Evolutionary conservation across 1,139 yeast genomes (phyloP).

Genomic region (Candida glucosophila): DNA sequence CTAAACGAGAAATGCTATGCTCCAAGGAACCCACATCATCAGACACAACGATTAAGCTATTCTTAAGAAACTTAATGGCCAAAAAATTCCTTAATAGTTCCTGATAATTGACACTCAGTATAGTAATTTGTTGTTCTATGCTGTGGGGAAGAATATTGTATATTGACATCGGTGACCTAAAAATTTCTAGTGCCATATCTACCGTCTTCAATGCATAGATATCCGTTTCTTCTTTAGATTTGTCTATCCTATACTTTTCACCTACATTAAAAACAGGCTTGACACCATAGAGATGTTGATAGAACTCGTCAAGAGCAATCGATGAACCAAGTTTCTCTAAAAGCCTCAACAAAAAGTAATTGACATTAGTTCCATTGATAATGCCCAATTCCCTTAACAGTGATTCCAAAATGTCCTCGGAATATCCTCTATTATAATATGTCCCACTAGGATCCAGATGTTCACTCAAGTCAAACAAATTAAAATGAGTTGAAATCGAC

Average conservation of each 20-base stretch:
- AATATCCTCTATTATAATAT: neutral
- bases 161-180: too few relatives aligned
- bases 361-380: slow-evolving; percentile 16
- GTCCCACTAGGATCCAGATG: slow-evolving; percentile 1
- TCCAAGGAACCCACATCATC: slow-evolving; percentile 21
- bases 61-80: slow-evolving; percentile 34
- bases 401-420: slow-evolving; percentile 5
- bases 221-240: neutral
- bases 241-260: neutral
- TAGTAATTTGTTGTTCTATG: slow-evolving; percentile 24
- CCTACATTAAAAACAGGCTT: too few relatives aligned
- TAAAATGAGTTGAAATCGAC: slow-evolving; percentile 36
- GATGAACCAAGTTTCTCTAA: slow-evolving; percentile 19
- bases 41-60: slow-evolving; percentile 28
- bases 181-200: too few relatives aligned
- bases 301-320: slow-evolving; percentile 36
- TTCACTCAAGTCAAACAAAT: slow-evolving; percentile 26
- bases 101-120: slow-evolving; percentile 31
- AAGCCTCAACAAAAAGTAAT: slow-evolving; percentile 21
- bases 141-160: too few relatives aligned
- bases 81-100: slow-evolving; percentile 37
- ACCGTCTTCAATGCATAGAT: too few relatives aligned
- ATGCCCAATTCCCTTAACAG: neutral
- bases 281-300: slow-evolving; percentile 29
- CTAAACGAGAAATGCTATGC: slow-evolving; percentile 32